Evolutionary conservation across 371 early-diverging fungal genomes (phyloP).

Genomic region (Rhizopus microsporus): DNA sequence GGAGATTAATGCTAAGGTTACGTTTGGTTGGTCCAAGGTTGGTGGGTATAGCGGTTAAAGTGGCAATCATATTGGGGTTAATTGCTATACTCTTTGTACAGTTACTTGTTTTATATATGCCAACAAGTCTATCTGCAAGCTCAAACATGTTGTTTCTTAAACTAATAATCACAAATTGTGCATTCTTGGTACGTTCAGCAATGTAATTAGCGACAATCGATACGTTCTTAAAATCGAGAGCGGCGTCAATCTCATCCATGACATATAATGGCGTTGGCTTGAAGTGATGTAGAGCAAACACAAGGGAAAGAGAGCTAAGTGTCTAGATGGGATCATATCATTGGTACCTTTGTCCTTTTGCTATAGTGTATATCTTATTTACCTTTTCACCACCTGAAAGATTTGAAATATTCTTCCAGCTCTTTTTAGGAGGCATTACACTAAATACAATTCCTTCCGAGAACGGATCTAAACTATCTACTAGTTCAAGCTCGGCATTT

Average conservation of each 20-base stretch:
- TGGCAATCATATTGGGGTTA: slow-evolving; percentile 60
- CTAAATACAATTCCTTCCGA: slow-evolving; percentile 98
- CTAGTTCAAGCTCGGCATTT: slow-evolving; percentile 99
- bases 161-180: slow-evolving; percentile 99
- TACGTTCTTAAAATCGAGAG: slow-evolving; percentile 99
- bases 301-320: slow-evolving; percentile 96
- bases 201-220: slow-evolving; percentile 99
- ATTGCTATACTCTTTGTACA: slow-evolving; percentile 86
- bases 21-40: slow-evolving; percentile 11
- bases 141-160: slow-evolving; percentile 99
- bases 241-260: slow-evolving; percentile 99
- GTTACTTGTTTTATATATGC: slow-evolving; percentile 98
- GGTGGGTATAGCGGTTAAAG: slow-evolving; percentile 24
- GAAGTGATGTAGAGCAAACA: slow-evolving; percentile 99
- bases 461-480: slow-evolving; percentile 99
- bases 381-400: slow-evolving; percentile 99
- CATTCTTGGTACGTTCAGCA: slow-evolving; percentile 96
- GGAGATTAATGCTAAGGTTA: too few relatives aligned
- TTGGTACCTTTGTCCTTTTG: neutral
- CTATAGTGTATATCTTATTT: slow-evolving; percentile 3
- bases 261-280: slow-evolving; percentile 99
- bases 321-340: slow-evolving; percentile 63
- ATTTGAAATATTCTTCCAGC: slow-evolving; percentile 99
- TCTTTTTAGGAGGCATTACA: slow-evolving; percentile 99
- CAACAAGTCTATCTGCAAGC: slow-evolving; percentile 96